Evolutionary conservation across 2,329 filamentous ascomycete genomes (phyloP), one percentile per base, ranked within the genome.

Genomic region (Teratosphaeria destructans): DNA sequence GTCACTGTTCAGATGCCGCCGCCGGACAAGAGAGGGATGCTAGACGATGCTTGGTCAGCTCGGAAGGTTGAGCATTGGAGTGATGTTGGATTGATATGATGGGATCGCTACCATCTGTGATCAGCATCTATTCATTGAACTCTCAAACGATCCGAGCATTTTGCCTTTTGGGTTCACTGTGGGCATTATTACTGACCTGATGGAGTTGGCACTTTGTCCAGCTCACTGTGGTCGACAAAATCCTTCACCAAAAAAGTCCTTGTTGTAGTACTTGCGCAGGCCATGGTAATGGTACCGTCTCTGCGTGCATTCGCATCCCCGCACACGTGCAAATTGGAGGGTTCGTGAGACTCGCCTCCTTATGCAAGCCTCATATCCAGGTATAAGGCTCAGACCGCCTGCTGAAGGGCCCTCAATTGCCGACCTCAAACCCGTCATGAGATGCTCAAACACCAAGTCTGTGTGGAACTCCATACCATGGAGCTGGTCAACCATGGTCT

Each of bases 331-430:
- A 27, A 61, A 61, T 39, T 58, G 52, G 27, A 61, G 39, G 10
- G 26, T 58, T 12, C 59, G 52, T 5, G 39, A 56, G 14, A 61
- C 7, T 19, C 19, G 54, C 16, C 59, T 52, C 26, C 54, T 12
- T n/a, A 57, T 16, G 52, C 58, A 58, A 26, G 58, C 59, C 14
- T 52, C 16, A 26, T 56, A 58, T 2, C 59, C 59, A 16, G 59
- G 56, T 35, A 26, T 10, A 10, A 61, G 23, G 11, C 39, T 54
- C 49, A 57, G 37, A 27, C 29, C 23, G 1, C 26, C 10, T 32
- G 27, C 55, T 16, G 35, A 26, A n/a, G 47, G 12, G 29, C 23
- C 34, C 19, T 16, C 2, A n/a, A 52, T 12, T 14, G 37, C 37
- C 29, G 11, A 5, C 11, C 52, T 7, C 54, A 56, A 6, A 27